phyloP scores from a whole-genome alignment of 2,329 filamentous ascomycete genomes.

The Thielaviopsis ethacetica region DNA sequence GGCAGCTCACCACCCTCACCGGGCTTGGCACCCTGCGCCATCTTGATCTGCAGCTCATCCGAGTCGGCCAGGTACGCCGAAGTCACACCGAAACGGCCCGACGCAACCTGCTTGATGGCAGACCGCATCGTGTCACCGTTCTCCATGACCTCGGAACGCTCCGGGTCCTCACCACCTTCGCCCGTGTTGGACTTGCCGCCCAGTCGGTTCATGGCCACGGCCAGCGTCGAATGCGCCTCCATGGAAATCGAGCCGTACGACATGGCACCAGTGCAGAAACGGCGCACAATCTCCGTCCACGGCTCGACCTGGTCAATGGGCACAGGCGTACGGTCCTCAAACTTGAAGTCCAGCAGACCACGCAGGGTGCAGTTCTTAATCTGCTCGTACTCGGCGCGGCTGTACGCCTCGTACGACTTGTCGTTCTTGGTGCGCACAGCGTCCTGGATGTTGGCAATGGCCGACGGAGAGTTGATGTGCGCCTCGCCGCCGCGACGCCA shows the following conservation, averaged over 20 bases:
- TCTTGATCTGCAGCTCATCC: conserved; percentile 96
- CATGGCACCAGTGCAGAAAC: conserved; percentile 96
- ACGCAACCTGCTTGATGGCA: conserved; percentile 94
- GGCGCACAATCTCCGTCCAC: conserved; percentile 93
- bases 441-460: conserved; percentile 94
- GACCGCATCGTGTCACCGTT: conserved; percentile 96
- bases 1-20: conserved; percentile 95
- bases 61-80: conserved; percentile 88
- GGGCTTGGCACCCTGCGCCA: conserved; percentile 96
- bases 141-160: conserved; percentile 69
- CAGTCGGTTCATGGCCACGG: conserved; percentile 90
- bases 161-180: conserved; percentile 89
- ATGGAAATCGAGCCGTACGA: conserved; percentile 97
- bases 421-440: conserved; percentile 94
- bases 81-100: conserved; percentile 89
- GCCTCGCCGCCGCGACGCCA: conserved; percentile 94
- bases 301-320: conserved; percentile 95
- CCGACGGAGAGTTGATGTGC: conserved; percentile 86
- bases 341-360: conserved; percentile 90
- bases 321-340: conserved; percentile 68
- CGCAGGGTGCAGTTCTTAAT: conserved; percentile 94
- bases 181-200: conserved; percentile 96
- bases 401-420: conserved; percentile 96
- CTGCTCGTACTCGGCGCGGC: conserved; percentile 79
- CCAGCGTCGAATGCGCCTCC: conserved; percentile 92